Evolutionary conservation across 2,329 filamentous ascomycete genomes (phyloP).

Genomic region (Aspergillus terreus): DNA sequence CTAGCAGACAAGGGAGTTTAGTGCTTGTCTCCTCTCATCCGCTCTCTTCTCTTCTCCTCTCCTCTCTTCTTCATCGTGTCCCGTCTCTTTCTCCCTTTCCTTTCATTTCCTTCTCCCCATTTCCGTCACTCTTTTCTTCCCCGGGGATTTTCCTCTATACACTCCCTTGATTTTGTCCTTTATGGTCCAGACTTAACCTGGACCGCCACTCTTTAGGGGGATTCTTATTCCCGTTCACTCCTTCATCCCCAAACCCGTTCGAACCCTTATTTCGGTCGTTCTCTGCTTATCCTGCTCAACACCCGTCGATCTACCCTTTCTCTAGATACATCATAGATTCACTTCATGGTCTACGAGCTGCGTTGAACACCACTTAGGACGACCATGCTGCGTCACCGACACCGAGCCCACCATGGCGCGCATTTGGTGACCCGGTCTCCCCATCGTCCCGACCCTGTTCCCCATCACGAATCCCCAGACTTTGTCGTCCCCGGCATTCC

Average conservation of each 20-base stretch:
- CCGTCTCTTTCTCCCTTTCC: neutral
- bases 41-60: conserved; percentile 13
- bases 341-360: neutral
- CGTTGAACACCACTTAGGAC: conserved; percentile 4
- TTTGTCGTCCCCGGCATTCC: conserved; percentile 18
- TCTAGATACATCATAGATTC: neutral
- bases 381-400: conserved; percentile 22
- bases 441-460: conserved; percentile 24
- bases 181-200: neutral
- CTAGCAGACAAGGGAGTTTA: neutral
- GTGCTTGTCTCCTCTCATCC: conserved; percentile 9
- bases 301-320: neutral
- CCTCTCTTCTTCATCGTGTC: neutral
- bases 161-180: neutral
- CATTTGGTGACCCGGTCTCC: conserved; percentile 20
- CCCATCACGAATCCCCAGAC: conserved; percentile 21
- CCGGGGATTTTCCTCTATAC: neutral
- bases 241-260: conserved; percentile 13
- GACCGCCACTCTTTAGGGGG: conserved; percentile 9
- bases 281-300: neutral
- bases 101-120: conserved; percentile 6
- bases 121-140: conserved; percentile 5
- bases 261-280: conserved; percentile 8
- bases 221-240: conserved; percentile 23
- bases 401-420: conserved; percentile 23